A percentile compares a stretch with the other conserved stretches of the same genome.
Conservation (phyloP, 1,139 yeast species). For the Debaryomyces sp. region DNA sequence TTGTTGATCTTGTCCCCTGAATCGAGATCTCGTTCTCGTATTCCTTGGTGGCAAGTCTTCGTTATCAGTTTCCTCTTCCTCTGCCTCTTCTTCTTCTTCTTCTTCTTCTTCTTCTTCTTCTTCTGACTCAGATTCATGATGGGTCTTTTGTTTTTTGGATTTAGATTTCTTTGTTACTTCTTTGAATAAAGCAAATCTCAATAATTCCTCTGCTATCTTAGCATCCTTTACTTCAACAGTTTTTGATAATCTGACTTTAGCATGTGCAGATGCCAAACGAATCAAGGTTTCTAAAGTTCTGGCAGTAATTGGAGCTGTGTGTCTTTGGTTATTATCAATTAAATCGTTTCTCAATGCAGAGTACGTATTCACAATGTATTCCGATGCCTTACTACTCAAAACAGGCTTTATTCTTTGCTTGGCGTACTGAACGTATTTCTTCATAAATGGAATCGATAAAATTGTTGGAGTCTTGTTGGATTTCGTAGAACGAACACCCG, state of each 20-base stretch:
- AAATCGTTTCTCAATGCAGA: constrained; percentile 83
- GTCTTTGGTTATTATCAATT: constrained; percentile 67
- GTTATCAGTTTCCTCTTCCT: constrained; percentile 24
- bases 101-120: constrained; percentile 20
- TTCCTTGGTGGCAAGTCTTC: constrained; percentile 24
- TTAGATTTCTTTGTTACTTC: constrained; percentile 54
- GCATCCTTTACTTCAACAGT: constrained; percentile 81
- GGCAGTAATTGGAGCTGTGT: constrained; percentile 95
- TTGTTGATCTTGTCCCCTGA: constrained; percentile 16
- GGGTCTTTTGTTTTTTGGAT: constrained; percentile 37
- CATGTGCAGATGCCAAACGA: constrained; percentile 96
- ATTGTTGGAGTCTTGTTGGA: constrained; percentile 59
- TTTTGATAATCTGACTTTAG: constrained; percentile 84
- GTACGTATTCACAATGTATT: constrained; percentile 78
- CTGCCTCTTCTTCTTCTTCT: no score
- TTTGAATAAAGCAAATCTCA: constrained; percentile 84
- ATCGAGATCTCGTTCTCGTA: constrained; percentile 21
- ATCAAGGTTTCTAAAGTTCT: constrained; percentile 96
- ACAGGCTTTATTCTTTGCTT: constrained; percentile 86
- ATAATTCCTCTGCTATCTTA: constrained; percentile 78
- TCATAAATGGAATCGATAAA: constrained; percentile 80
- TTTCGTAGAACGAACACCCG: constrained; percentile 59
- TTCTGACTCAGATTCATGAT: constrained; percentile 15
- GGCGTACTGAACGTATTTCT: constrained; percentile 92
- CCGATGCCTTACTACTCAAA: constrained; percentile 76